Evolutionary conservation across 257 asterid genomes (phyloP), one percentile per base, ranked within the genome.

Genomic region (Forsythia viridissima): DNA sequence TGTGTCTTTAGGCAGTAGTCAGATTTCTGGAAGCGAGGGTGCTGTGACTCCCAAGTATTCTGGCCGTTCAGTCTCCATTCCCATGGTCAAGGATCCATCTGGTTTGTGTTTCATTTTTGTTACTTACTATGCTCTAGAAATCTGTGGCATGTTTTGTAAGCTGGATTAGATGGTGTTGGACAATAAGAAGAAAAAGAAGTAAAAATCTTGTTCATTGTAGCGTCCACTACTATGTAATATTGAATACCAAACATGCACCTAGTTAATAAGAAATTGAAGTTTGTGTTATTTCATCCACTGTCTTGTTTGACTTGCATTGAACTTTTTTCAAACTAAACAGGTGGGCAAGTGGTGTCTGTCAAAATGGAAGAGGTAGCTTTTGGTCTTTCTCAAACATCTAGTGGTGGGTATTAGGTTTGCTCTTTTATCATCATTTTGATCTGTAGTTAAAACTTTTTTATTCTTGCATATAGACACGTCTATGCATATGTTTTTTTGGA

Each of bases 21-120:
- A 67, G 77, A 74, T 77, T 15, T 52, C 70, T 65, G 75, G 44
- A 73, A 30, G 48, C 69, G 74, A 52, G 30, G 13, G 9, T 48
- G 80, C 66, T 41, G 61, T 21, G 68, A 75, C 43, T 59, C 43
- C 36, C 73, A 48, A 65, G 69, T 20, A 7, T 41, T 36, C 10
- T 69, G 79, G 48, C 55, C 63, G 70, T 79, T 8, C 83, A 61
- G 30, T 70, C 79, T 34, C 75, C 79, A 71, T 73, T 59, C 36
- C 76, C 59, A 21, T 61, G 72, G 52, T 41, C 7, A 74, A 73
- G 48, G 55, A 65, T 36, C 76, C 65, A 72, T 59, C 3, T 75
- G 86, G 86, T 87, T 74, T 72, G 81, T 74, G 12, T 77, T 70
- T 46, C 71, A 70, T 43, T 82, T 63, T 55, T 57, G 40, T 42